A percentile compares a stretch with the other conserved stretches of the same genome.
Evolutionary conservation across 768 basidiomycete species (phyloP).

Genomic region (Leucocoprinus leucothites): DNA sequence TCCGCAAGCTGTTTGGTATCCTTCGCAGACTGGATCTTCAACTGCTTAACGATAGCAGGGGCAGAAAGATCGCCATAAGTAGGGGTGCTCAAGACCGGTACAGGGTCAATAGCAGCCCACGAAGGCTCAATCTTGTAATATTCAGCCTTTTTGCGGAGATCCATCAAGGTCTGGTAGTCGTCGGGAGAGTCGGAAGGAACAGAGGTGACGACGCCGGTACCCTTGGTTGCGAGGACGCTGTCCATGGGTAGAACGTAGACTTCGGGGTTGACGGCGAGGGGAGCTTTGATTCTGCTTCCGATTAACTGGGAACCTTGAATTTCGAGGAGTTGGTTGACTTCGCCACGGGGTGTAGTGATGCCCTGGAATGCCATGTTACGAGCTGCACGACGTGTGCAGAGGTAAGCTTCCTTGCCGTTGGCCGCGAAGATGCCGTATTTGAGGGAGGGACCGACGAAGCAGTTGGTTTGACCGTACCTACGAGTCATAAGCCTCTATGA

Average conservation of each 20-base stretch:
- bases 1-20: constrained; percentile 91
- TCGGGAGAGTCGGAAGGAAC: constrained; percentile 99
- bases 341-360: constrained; percentile 66
- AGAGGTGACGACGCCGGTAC: constrained; percentile 97
- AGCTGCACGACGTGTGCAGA: constrained; percentile 86
- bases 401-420: constrained; percentile 82
- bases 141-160: constrained; percentile 93
- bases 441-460: constrained; percentile 88
- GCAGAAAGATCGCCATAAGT: constrained; percentile 94
- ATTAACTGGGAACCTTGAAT: constrained; percentile 77
- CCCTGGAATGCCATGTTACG: constrained; percentile 99
- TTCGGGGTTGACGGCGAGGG: constrained; percentile 76
- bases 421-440: constrained; percentile 93
- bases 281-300: constrained; percentile 89
- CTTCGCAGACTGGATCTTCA: constrained; percentile 96
- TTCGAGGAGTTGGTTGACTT: constrained; percentile 70
- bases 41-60: constrained; percentile 73
- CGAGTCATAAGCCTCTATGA: constrained; percentile 1
- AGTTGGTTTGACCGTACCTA: constrained; percentile 98
- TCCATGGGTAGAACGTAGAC: constrained; percentile 99
- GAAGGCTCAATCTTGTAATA: constrained; percentile 92
- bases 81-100: constrained; percentile 85
- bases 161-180: constrained; percentile 86
- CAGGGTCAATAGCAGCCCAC: constrained; percentile 83
- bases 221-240: constrained; percentile 94